phyloP scores from a whole-genome alignment of 2,329 filamentous ascomycete genomes.

The Hypomyces perniciosus region DNA sequence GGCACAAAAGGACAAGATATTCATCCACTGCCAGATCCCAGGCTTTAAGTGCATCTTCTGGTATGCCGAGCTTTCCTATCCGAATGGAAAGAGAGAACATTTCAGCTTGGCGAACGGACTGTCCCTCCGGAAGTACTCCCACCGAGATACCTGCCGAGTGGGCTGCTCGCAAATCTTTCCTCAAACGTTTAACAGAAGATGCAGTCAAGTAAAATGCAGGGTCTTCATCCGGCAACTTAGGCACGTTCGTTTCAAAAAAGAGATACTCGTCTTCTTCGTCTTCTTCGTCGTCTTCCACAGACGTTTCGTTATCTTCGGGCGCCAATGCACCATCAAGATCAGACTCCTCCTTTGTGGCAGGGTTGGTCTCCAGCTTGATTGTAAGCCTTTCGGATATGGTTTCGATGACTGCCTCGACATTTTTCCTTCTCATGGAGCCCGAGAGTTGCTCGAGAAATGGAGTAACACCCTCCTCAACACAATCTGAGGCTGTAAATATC shows the following conservation, averaged over 20 bases:
- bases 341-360: background rate
- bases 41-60: conserved; percentile 66
- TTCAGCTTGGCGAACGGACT: conserved; percentile 29
- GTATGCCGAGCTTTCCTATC: conserved; percentile 64
- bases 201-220: background rate
- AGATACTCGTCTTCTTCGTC: background rate
- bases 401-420: conserved; percentile 9
- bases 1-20: conserved; percentile 69
- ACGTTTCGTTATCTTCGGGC: background rate
- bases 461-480: conserved; percentile 33
- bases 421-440: conserved; percentile 15
- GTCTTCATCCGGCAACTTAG: background rate
- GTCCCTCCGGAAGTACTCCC: conserved; percentile 51
- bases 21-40: conserved; percentile 65
- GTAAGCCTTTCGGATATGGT: conserved; percentile 5
- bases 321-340: background rate
- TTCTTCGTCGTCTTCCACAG: background rate
- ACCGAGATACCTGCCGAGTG: conserved; percentile 65
- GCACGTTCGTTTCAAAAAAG: background rate
- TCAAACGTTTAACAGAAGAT: background rate
- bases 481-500: conserved; percentile 37
- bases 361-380: background rate
- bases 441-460: conserved; percentile 37
- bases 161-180: conserved; percentile 41
- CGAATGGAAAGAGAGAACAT: conserved; percentile 63